Percentiles rank a stretch among this genome's conserved stretches.
These are phyloP conservation scores for Pezicula rhizophila DNA, from an alignment of 2,329 filamentous ascomycete genomes.

Conservation along the genomic window DNA sequence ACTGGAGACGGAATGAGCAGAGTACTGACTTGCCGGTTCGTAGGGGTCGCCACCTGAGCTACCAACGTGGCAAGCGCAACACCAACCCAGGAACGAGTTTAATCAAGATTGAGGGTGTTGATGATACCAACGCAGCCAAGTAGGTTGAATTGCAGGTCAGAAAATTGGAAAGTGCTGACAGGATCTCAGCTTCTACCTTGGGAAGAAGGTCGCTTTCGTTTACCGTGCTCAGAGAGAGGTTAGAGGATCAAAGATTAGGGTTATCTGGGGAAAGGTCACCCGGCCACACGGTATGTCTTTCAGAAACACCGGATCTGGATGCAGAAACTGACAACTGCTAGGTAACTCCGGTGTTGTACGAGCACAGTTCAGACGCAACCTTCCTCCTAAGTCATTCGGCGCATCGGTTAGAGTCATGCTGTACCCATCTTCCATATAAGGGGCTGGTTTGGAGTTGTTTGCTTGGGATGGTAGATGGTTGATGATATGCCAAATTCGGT, in stretches of 20 bases:
- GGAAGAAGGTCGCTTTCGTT: constrained; percentile 98
- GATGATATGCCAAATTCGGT: constrained; percentile 53
- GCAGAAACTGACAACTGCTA: constrained; percentile 29
- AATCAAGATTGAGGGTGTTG: constrained; percentile 98
- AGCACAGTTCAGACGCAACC: constrained; percentile 93
- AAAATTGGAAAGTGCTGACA: constrained; percentile 14
- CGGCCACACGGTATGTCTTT: constrained; percentile 74
- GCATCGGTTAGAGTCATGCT: constrained; percentile 95
- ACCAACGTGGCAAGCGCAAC: constrained; percentile 90
- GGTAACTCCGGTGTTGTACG: constrained; percentile 98
- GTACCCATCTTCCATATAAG: constrained; percentile 96
- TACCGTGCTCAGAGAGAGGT: constrained; percentile 94
- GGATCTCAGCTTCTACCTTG: constrained; percentile 71
- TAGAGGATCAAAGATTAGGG: constrained; percentile 95
- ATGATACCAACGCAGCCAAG: constrained; percentile 82
- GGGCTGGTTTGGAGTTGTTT: constrained; percentile 42
- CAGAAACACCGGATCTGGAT: neutral
- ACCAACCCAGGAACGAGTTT: constrained; percentile 86
- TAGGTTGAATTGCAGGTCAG: constrained; percentile 40
- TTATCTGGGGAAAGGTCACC: constrained; percentile 99
- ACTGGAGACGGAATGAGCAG: constrained; percentile 2
- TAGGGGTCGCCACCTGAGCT: constrained; percentile 97
- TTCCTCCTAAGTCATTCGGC: constrained; percentile 94
- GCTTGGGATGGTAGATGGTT: constrained; percentile 51
- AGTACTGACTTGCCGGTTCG: constrained; percentile 19